phyloP scores from a whole-genome alignment of 1,284 basidiomycete species.

The Heterobasidion occidentale region DNA sequence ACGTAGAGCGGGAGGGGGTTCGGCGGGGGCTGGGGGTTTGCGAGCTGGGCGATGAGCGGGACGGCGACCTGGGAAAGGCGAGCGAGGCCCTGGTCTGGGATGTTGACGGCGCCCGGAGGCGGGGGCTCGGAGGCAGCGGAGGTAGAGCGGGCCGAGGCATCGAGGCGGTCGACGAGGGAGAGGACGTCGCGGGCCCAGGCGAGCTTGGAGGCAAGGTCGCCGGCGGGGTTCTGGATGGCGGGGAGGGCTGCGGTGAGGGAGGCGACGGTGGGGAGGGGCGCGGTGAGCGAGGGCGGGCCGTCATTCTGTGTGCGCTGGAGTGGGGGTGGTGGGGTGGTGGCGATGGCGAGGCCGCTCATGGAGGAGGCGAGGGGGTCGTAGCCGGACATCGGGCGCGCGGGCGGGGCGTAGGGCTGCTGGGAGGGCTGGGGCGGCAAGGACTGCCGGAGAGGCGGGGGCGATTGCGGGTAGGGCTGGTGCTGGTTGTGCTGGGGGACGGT shows the following conservation, averaged over 20 bases:
- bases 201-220: slow-evolving; percentile 53
- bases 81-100: slow-evolving; percentile 56
- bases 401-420: background rate
- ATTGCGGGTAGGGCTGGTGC: slow-evolving; percentile 8
- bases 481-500: background rate
- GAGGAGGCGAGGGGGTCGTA: slow-evolving; percentile 11
- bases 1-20: slow-evolving; percentile 38
- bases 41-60: slow-evolving; percentile 49
- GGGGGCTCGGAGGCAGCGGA: slow-evolving; percentile 32
- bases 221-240: slow-evolving; percentile 38
- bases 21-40: slow-evolving; percentile 19
- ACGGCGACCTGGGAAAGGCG: slow-evolving; percentile 63
- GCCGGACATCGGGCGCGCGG: slow-evolving; percentile 7
- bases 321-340: slow-evolving; percentile 13
- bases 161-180: slow-evolving; percentile 18
- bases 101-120: slow-evolving; percentile 38
- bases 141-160: slow-evolving; percentile 11
- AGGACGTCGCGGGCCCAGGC: slow-evolving; percentile 78
- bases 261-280: slow-evolving; percentile 53
- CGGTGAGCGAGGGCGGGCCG: slow-evolving; percentile 46
- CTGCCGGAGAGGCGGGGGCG: slow-evolving; percentile 10
- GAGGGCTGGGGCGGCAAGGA: slow-evolving; percentile 5
- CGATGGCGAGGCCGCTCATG: slow-evolving; percentile 11
- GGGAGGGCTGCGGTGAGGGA: slow-evolving; percentile 40
- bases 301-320: slow-evolving; percentile 9